Base-by-base conservation (phyloP, 2,329 filamentous ascomycete species). In the Hypoxylon sp. region DNA sequence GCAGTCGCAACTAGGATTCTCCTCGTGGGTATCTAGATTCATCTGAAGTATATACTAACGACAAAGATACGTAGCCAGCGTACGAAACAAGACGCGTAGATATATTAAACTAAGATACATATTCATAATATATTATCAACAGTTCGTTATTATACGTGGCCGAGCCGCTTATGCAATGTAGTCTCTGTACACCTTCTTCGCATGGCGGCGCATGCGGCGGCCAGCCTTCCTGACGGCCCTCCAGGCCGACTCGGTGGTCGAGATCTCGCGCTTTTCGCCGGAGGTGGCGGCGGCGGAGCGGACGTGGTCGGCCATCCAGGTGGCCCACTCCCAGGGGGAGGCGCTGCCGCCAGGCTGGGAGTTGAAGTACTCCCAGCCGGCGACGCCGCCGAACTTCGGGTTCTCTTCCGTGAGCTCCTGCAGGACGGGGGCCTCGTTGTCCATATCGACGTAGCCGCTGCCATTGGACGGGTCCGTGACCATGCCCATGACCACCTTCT, bases 311-410 rank as follows among this genome's bases (percentile, higher is more conserved):
- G 68, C 67, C 55, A 69, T 67, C 66, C 65, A 70, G 8, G 66
- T 50, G 4, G 90, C 90, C 92, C 92, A 97, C 64, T 90, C 81
- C 88, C 89, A 94, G 0, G 91, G 90, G 52, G 80, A 76, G 10
- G 78, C 77, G 2, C 70, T 71, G 20, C 84, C 87, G 1, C 87
- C 88, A 0, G 90, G 89, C 55, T 87, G 73, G 52, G 88, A 85
- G 77, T 96, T 96, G 77, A 94, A 97, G 72, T 95, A 97, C 77
- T 97, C 93, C 93, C 93, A 97, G 2, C 92, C 92, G 87, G 95
- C 95, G 5, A 97, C 87, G 0, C 93, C 93, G 0, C 92, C 93
- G 72, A 97, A 95, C 1, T 78, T 77, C 1, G 84, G 83, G 67
- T 90, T 90, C 49, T 76, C 72, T 2, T 66, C 68, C n/a, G 73